These are phyloP conservation scores for Wickerhamiella lipophila DNA, from an alignment of 805 yeast species.

Conservation along the genomic window DNA sequence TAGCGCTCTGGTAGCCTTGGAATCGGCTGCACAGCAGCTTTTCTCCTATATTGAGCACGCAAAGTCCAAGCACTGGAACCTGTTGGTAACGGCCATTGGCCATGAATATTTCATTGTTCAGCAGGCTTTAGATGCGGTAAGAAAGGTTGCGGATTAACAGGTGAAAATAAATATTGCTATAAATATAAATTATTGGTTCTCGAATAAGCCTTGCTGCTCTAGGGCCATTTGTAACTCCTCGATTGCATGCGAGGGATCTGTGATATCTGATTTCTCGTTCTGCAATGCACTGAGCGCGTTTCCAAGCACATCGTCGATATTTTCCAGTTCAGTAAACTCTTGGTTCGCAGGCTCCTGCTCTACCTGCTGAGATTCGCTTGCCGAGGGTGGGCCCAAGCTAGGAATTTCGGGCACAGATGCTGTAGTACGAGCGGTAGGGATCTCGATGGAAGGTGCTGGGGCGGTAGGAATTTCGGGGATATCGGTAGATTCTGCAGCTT, in stretches of 20 bases:
- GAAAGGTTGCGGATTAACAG: background rate
- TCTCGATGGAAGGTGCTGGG: background rate
- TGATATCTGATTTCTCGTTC: background rate
- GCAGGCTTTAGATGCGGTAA: constrained; percentile 20
- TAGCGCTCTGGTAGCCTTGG: constrained; percentile 13
- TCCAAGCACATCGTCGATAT: constrained; percentile 10
- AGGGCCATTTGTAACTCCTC: constrained; percentile 8
- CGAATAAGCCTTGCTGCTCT: constrained; percentile 6
- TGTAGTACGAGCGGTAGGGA: background rate
- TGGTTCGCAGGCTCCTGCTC: background rate
- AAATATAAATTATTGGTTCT: constrained; percentile 8
- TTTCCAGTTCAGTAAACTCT: background rate
- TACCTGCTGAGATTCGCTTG: background rate
- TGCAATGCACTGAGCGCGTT: constrained; percentile 8
- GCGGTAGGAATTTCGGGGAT: background rate
- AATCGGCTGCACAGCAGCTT: constrained; percentile 14
- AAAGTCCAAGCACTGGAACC: constrained; percentile 20
- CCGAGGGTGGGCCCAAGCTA: background rate
- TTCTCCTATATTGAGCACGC: constrained; percentile 16
- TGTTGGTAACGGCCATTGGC: constrained; percentile 23
- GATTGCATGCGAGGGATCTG: constrained; percentile 9
- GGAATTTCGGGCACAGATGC: background rate
- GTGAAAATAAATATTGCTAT: background rate
- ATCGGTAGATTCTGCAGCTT: background rate
- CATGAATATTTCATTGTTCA: constrained; percentile 24